phyloP scores from a whole-genome alignment of 108 stramenopile species.

The Conticribra weissflogii region DNA sequence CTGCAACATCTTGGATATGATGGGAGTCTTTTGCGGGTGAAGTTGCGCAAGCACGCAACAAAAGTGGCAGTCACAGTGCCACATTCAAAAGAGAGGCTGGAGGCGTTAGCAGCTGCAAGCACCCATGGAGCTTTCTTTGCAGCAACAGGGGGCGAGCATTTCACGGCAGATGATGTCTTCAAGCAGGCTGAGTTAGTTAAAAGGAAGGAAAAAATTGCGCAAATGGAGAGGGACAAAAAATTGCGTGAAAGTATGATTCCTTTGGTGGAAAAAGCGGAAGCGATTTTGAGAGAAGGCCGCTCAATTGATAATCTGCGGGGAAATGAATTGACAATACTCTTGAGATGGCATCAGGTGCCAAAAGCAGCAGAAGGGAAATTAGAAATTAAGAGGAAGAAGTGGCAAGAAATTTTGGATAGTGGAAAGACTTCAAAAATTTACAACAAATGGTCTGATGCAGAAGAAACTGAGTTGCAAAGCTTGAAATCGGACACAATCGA shows the following conservation, averaged over 20 bases:
- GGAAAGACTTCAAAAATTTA: neutral
- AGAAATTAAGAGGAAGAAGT: neutral
- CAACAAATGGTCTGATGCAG: slow-evolving; percentile 5
- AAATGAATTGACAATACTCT: neutral
- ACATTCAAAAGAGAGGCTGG: neutral
- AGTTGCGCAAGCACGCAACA: neutral
- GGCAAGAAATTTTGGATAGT: neutral
- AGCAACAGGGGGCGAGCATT: neutral
- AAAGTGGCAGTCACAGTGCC: neutral
- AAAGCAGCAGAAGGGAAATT: neutral
- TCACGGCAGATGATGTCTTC: neutral
- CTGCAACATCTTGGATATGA: neutral
- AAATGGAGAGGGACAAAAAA: neutral
- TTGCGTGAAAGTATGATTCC: neutral
- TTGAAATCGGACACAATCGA: neutral
- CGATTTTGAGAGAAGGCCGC: neutral
- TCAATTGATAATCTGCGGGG: neutral
- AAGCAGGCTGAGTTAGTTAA: neutral
- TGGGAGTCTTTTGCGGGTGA: neutral
- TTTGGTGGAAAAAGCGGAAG: neutral
- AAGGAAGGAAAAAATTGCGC: neutral
- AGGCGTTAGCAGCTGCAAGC: neutral
- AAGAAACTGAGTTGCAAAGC: neutral
- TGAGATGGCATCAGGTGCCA: slow-evolving; percentile 2
- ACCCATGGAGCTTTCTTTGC: neutral